These are phyloP conservation scores for Loxodes magnus DNA, from an alignment of 73 alveolate genomes.

Conservation along the genomic window DNA sequence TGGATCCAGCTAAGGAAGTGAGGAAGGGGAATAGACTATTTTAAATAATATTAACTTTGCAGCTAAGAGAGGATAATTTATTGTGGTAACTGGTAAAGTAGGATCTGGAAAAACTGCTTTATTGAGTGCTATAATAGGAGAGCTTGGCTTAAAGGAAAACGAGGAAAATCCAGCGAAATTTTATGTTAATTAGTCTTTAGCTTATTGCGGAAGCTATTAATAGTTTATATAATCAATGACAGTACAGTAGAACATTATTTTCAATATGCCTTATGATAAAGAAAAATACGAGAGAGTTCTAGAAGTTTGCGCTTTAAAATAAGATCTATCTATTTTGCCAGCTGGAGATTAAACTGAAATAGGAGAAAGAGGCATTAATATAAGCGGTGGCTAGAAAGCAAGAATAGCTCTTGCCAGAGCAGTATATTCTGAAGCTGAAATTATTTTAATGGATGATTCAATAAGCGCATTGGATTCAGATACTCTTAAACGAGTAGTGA, in stretches of 20 bases:
- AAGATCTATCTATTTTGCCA: slow-evolving; percentile 39
- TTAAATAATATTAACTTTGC: slow-evolving; percentile 35
- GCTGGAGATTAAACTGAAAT: slow-evolving; percentile 62
- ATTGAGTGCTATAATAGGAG: slow-evolving; percentile 45
- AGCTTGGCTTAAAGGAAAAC: slow-evolving; percentile 10
- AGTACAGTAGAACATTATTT: slow-evolving; percentile 43
- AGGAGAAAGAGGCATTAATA: slow-evolving; percentile 63
- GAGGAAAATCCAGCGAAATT: too few relatives aligned
- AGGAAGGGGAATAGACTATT: slow-evolving; percentile 13
- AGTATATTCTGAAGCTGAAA: slow-evolving; percentile 41
- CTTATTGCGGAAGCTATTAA: too few relatives aligned
- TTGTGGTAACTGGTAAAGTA: slow-evolving; percentile 68
- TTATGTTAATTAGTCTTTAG: too few relatives aligned
- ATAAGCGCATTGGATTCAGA: slow-evolving; percentile 43
- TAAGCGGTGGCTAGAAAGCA: slow-evolving; percentile 68
- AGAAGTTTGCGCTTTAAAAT: slow-evolving; percentile 36
- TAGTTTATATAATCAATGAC: slow-evolving; percentile 14
- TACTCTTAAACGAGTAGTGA: slow-evolving; percentile 28
- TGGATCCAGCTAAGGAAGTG: too few relatives aligned
- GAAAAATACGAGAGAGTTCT: slow-evolving; percentile 36
- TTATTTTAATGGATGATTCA: slow-evolving; percentile 52
- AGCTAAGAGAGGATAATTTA: slow-evolving; percentile 39
- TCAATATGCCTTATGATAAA: slow-evolving; percentile 38
- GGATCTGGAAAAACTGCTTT: slow-evolving; percentile 84
- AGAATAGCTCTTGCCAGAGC: slow-evolving; percentile 54